A percentile compares a stretch with the other conserved stretches of the same genome.
Evolutionary conservation across 345 rosid genomes (phyloP).

Genomic region (Rhodomyrtus tomentosa): DNA sequence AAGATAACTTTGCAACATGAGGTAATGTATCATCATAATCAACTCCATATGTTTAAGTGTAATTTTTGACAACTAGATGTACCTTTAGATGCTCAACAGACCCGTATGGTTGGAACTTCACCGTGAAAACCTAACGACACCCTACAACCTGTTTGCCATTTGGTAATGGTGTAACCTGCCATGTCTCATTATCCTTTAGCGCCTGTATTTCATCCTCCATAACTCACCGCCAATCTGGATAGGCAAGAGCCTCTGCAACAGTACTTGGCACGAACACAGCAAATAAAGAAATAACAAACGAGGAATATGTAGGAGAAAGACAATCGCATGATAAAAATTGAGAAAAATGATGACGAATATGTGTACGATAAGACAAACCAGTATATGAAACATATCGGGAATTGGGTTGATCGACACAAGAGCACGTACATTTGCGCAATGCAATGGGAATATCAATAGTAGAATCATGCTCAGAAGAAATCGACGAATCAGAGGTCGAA

Average conservation of each 20-base stretch:
- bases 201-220: no score
- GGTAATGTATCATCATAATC: neutral
- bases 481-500: neutral
- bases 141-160: neutral
- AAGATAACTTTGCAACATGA: neutral
- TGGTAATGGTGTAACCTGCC: neutral
- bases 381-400: neutral
- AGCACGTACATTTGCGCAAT: neutral
- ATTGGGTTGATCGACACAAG: neutral
- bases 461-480: neutral
- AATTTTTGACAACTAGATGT: no score
- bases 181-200: neutral
- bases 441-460: neutral
- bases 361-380: neutral
- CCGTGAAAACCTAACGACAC: neutral
- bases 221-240: no score
- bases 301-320: no score
- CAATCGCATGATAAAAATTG: no score
- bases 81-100: neutral
- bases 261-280: no score
- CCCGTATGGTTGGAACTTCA: neutral
- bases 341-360: no score
- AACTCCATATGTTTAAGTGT: no score
- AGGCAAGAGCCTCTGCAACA: no score
- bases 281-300: no score